phyloP scores from a whole-genome alignment of 2,329 filamentous ascomycete genomes.

The Fusarium fracticaudum region DNA sequence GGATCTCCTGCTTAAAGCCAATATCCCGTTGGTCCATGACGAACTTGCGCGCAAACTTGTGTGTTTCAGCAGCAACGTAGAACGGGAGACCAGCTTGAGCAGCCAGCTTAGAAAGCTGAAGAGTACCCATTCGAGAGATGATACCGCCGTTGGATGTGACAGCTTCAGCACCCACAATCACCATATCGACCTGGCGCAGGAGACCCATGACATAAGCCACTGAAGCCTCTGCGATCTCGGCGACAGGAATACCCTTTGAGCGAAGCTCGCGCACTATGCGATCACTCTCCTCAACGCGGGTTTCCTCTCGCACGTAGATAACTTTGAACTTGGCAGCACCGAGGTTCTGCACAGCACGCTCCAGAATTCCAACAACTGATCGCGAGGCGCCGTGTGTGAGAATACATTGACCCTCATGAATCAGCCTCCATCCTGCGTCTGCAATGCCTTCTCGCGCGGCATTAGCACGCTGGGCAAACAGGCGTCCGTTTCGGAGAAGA shows the following conservation, averaged over 20 bases:
- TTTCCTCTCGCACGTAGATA: conserved; percentile 76
- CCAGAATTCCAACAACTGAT: conserved; percentile 81
- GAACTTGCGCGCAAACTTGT: conserved; percentile 94
- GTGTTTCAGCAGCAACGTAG: conserved; percentile 92
- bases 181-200: conserved; percentile 68
- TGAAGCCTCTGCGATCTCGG: conserved; percentile 64
- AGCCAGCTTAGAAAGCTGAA: conserved; percentile 86
- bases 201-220: conserved; percentile 80
- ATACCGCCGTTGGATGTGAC: conserved; percentile 95
- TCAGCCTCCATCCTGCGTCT: conserved; percentile 78
- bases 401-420: conserved; percentile 82
- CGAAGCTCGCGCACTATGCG: conserved; percentile 77
- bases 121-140: conserved; percentile 85
- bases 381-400: conserved; percentile 90
- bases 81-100: conserved; percentile 76
- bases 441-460: conserved; percentile 86
- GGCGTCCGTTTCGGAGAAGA: conserved; percentile 82
- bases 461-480: conserved; percentile 90
- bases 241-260: conserved; percentile 80
- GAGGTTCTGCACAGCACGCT: conserved; percentile 69
- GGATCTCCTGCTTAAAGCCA: conserved; percentile 78
- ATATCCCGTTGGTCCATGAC: conserved; percentile 84
- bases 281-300: conserved; percentile 68
- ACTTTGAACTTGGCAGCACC: conserved; percentile 78
- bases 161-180: conserved; percentile 79